Evolutionary conservation across 2,329 filamentous ascomycete species (phyloP).

Genomic region (Periconia digitata): DNA sequence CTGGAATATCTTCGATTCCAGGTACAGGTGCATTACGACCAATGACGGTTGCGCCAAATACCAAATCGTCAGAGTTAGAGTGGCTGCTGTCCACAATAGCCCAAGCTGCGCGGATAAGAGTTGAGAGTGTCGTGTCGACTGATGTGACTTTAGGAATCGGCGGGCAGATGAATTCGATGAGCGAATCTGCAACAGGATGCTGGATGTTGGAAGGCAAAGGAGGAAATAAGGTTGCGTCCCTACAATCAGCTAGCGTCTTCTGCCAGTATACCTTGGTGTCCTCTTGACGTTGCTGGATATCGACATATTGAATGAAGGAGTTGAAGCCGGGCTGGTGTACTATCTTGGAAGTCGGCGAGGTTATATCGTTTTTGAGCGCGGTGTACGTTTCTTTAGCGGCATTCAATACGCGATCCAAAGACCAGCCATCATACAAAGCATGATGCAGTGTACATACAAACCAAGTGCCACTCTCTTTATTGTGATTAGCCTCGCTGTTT

Average conservation of each 20-base stretch:
- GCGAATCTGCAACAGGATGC: neutral
- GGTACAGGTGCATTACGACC: conserved; percentile 42
- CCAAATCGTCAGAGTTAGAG: conserved; percentile 31
- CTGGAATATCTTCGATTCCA: conserved; percentile 41
- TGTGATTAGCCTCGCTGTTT: too few species aligned
- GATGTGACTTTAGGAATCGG: neutral
- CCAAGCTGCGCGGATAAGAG: conserved; percentile 29
- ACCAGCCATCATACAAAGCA: conserved; percentile 38
- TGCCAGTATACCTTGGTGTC: neutral
- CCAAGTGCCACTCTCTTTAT: neutral
- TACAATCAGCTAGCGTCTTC: neutral
- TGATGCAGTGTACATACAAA: conserved; percentile 43
- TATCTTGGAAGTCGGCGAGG: too few species aligned
- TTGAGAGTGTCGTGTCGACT: neutral
- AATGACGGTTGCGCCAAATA: conserved; percentile 43
- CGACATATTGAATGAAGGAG: neutral
- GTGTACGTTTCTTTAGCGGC: neutral
- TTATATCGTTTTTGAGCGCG: neutral
- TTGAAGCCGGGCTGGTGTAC: too few species aligned
- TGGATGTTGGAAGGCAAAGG: too few species aligned
- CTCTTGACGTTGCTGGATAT: neutral
- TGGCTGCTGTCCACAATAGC: conserved; percentile 24
- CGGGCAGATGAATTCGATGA: neutral
- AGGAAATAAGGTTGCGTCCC: neutral
- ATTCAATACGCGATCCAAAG: conserved; percentile 4